Evolutionary conservation across 352 stramenopile species (phyloP).

Genomic region (Globisporangium abappressorium): DNA sequence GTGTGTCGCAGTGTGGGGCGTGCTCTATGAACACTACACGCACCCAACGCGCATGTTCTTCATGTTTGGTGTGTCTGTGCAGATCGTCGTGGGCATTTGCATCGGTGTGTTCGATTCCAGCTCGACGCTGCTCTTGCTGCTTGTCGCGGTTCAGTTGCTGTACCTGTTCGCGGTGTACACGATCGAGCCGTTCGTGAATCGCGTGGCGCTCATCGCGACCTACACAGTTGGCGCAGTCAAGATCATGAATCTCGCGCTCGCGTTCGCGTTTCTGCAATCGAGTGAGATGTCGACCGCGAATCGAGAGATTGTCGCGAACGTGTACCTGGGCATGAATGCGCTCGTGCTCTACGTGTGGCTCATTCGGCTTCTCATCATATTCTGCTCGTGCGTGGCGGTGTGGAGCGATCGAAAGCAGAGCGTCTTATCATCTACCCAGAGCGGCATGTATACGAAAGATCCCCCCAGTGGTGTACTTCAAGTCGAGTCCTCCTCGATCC

Average conservation of each 20-base stretch:
- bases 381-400: conserved; percentile 15
- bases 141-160: conserved; percentile 30
- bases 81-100: conserved; percentile 30
- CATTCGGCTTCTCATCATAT: conserved; percentile 25
- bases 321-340: conserved; percentile 28
- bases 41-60: conserved; percentile 41
- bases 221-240: conserved; percentile 21
- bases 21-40: conserved; percentile 34
- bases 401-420: conserved; percentile 11
- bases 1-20: conserved; percentile 28
- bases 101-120: conserved; percentile 30
- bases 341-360: conserved; percentile 34
- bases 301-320: conserved; percentile 22
- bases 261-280: conserved; percentile 33
- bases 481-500: neutral
- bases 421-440: neutral
- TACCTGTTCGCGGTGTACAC: conserved; percentile 29
- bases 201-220: conserved; percentile 14
- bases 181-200: conserved; percentile 32
- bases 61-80: conserved; percentile 24
- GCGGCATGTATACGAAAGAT: conserved; percentile 4
- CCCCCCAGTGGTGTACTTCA: neutral
- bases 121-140: conserved; percentile 27
- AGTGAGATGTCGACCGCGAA: conserved; percentile 16
- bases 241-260: conserved; percentile 30